A percentile compares a stretch with the other conserved stretches of the same genome.
Evolutionary conservation across 441 rosid genomes (phyloP).

Genomic region (Croton setiger): DNA sequence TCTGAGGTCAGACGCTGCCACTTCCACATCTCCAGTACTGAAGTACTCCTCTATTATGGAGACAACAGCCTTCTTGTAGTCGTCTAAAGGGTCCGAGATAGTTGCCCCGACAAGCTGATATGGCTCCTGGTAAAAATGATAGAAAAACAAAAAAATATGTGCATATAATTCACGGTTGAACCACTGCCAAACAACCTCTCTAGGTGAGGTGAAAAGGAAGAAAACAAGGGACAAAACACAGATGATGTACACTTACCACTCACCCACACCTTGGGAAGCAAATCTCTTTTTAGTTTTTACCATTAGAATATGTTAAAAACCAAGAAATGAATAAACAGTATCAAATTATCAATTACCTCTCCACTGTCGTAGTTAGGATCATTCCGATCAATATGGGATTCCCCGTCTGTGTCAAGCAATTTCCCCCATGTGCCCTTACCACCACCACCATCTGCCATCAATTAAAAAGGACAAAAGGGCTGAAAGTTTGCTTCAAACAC

Average conservation of each 20-base stretch:
- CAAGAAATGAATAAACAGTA: slow-evolving; percentile 13
- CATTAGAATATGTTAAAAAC: not conserved
- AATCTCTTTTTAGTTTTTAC: not conserved
- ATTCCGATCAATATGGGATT: slow-evolving; percentile 60
- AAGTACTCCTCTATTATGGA: slow-evolving; percentile 89
- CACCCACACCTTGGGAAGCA: not conserved
- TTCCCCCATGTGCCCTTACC: slow-evolving; percentile 98
- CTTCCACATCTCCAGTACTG: slow-evolving; percentile 81
- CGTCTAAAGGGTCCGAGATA: slow-evolving; percentile 88
- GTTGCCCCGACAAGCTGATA: slow-evolving; percentile 85
- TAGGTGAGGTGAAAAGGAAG: not conserved
- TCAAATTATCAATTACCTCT: slow-evolving; percentile 48
- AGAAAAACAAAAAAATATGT: not conserved
- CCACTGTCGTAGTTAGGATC: slow-evolving; percentile 99
- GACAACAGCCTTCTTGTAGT: slow-evolving; percentile 86
- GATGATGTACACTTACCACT: not conserved
- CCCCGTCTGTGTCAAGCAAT: slow-evolving; percentile 79
- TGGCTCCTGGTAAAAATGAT: slow-evolving; percentile 55
- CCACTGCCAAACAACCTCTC: not conserved
- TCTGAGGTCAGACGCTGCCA: slow-evolving; percentile 86
- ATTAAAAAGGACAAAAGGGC: slow-evolving; percentile 7
- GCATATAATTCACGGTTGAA: not conserved
- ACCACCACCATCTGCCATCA: slow-evolving; percentile 74
- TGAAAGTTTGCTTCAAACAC: not conserved
- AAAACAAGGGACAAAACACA: not conserved